Base-by-base conservation (phyloP, 257 asterid genomes). In the Nicotiana attenuata region DNA sequence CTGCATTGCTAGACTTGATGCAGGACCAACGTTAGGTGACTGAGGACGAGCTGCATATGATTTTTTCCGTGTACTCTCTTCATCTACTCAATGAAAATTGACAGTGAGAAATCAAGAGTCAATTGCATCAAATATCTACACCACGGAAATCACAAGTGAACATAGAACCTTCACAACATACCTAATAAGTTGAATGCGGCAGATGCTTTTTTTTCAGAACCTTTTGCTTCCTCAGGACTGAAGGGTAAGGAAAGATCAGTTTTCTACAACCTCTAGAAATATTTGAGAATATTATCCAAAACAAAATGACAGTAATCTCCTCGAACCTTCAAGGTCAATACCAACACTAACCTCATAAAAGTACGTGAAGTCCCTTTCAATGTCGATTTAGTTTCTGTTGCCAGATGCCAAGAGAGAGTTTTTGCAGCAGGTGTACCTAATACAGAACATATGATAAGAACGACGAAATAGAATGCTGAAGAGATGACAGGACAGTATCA, bases 351-450 rank as follows among this genome's bases (percentile, higher is more conserved):
- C 98, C 97, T 89, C 85, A 87, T 80, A 73, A 90, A 86, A 77
- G 90, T 84, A 45, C 83, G 90, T n/a, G 91, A 86, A 78, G 92
- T 84, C 84, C 93, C 97, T 89, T 91, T 92, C 91, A 94, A 84
- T 57, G 95, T 90, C 35, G 99, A 91, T 85, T 91, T 94, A 67
- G 97, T 90, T 82, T 94, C 99, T 60, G 99, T 90, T 68, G 98
- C 98, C 88, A 94, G 88, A 91, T 96, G 99, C 99, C 99, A 96
- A 9, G 98, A 94, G 78, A 96, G 96, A 85, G 97, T 92, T 82
- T 86, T 94, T 65, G 97, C 90, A 41, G 97, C 92, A 9, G 94
- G 87, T 77, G 91, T 90, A 85, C 94, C 97, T 92, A 82, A 16
- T 65, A 8, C 16, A 60, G 24, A 14, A 61, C 71, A 79, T 35